Conservation (phyloP, 805 yeast genomes). For the Starmerella riodocensis region DNA sequence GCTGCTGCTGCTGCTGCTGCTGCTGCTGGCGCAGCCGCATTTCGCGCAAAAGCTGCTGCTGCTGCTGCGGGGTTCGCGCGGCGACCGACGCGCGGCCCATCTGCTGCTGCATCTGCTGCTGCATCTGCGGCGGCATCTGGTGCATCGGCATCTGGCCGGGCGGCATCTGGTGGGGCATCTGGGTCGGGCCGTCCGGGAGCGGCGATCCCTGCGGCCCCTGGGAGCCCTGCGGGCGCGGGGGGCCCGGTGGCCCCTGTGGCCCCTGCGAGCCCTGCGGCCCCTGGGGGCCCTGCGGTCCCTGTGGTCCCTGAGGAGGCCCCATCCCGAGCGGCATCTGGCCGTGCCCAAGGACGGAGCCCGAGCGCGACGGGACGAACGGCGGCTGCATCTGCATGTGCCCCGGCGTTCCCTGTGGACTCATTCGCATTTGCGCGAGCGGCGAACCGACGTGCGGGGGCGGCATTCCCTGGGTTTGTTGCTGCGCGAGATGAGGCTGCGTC, state of each 20-base stretch:
- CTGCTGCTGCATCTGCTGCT: neutral
- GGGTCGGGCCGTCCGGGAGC: neutral
- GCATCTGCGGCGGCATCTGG: neutral
- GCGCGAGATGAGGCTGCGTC: no score
- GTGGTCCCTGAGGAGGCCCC: constrained; percentile 6
- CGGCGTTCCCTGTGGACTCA: neutral
- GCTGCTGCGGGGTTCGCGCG: neutral
- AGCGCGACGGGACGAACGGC: neutral
- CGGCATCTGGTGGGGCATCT: neutral
- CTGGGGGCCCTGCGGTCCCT: constrained; percentile 4
- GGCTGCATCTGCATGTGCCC: neutral
- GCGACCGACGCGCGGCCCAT: neutral
- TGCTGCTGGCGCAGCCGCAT: neutral
- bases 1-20: constrained; percentile 1
- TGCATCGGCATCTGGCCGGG: neutral
- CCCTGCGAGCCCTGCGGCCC: neutral
- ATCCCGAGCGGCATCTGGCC: neutral
- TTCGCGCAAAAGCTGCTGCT: neutral
- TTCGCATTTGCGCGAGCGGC: neutral
- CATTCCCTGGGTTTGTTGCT: no score
- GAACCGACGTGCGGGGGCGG: neutral
- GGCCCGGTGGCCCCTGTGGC: neutral
- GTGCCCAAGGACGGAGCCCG: neutral
- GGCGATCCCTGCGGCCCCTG: neutral
- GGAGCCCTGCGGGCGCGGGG: neutral